Evolutionary conservation across 1,139 yeast species (phyloP), one percentile per base, ranked within the genome.

Genomic region (Suzukiozyma palmioleophila): DNA sequence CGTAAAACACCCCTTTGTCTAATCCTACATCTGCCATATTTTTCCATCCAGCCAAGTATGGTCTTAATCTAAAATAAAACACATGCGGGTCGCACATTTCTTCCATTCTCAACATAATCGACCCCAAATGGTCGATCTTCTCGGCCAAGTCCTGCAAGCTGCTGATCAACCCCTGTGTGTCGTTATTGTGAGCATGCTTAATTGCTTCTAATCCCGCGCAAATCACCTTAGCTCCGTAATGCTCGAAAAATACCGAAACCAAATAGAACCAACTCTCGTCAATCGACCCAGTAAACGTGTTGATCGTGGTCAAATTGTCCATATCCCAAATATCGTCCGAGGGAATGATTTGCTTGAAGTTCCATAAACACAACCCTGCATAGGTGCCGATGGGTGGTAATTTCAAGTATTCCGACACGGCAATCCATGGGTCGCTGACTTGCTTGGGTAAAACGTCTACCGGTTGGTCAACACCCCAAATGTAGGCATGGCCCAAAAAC

Each of bases 261-360:
- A 89, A 69, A 57, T 87, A 90, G 58, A 90, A 90, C 97, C 97
- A 90, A 48, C 87, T 77, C 60, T 90, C 97, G 59, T 90, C 97
- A 33, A 83, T 77, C 2, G 90, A 78, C 1, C 97, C 97, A 0
- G 97, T 88, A 56, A 83, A 90, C 0, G 97, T 89, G 57, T 78
- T 79, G 42, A 86, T 75, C 1, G 95, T 84, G 39, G 92, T 84
- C 42, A 90, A 66, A 52, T 84, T 83, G 43, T 83, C 82, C 39
- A 86, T 71, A 42, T 70, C 76, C 61, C 71, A 66, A 25, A 63
- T 51, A 14, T 10, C 22, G 3, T 57, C 61, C 7, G 62, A 52
- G 0, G 84, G 83, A 10, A 82, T 56, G 24, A 84, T 77, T 37
- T 77, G 75, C 48, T 75, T 77, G 67, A 79, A 88, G 57, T 90